Base-by-base conservation (phyloP, 371 early-diverging fungal genomes). In the Chytridium lagenaria region DNA sequence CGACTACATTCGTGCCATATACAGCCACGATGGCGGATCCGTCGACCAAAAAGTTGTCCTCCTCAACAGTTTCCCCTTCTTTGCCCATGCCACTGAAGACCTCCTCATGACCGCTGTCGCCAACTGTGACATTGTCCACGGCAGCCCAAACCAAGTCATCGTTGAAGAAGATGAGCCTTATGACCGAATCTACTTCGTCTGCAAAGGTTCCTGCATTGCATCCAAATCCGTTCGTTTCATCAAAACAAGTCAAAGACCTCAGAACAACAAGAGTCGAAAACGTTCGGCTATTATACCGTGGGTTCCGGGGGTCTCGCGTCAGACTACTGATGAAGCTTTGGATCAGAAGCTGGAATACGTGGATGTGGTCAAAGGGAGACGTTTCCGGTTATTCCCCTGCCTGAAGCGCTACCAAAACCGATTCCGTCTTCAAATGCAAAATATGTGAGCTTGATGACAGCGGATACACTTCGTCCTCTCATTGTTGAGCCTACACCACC, bases 1-100 rank as follows among this genome's bases (percentile, higher is more conserved):
- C 26, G 75, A 75, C 28, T 75, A 70, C 59, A 44, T 70, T n/a
- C 70, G 68, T 15, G 69, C 59, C 3, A 59, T 66, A 26, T 75
- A 69, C 44, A 70, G 70, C n/a, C 75, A 70, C 34, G 75, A 75
- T 49, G 75, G 75, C 5, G 31, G 59, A 36, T 44, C 65, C 52
- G 59, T 59, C 31, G 70, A 75, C 28, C 57, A 28, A 26, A 51
- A 55, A 16, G 75, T 75, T 5, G 22, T 30, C 2, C 67, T 70
- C 22, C 66, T 75, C 2, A 75, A 75, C 40, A 26, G 64, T 36
- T 64, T 59, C 0, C 66, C 70, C 7, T 5, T 69, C 12, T 75
- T 75, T 50, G n/a, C 51, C 26, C 26, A 36, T 28, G 52, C 67
- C 7, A 49, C 28, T 0, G 75, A 75, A 49, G 55, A 39, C 2